Evolutionary conservation across 2,329 filamentous ascomycete genomes (phyloP).

Genomic region (Penicillium digitatum): DNA sequence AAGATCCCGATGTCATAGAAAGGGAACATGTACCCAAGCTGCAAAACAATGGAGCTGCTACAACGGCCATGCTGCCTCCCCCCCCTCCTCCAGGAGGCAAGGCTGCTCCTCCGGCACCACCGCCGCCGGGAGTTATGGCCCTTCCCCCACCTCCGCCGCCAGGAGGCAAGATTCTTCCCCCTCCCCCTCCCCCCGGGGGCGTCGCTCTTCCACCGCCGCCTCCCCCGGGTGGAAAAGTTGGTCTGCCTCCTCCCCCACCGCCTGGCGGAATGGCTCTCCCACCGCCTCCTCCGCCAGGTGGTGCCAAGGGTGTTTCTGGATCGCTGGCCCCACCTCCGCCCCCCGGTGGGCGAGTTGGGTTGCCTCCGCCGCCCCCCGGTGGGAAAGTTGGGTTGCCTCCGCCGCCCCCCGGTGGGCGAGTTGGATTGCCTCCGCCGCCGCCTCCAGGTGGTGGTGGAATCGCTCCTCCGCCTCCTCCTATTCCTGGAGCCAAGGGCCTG

Average conservation of each 20-base stretch:
- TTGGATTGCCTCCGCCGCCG: slow-evolving; percentile 33
- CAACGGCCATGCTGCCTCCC: slow-evolving; percentile 14
- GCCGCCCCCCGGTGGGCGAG: slow-evolving; percentile 39
- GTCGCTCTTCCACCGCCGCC: slow-evolving; percentile 19
- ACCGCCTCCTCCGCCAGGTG: slow-evolving; percentile 45
- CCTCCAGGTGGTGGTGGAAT: slow-evolving; percentile 39
- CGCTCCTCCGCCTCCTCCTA: slow-evolving; percentile 49
- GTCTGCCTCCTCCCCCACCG: slow-evolving; percentile 48
- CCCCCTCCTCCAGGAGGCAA: slow-evolving; percentile 12
- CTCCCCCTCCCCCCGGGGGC: slow-evolving; percentile 4
- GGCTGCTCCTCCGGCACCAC: slow-evolving; percentile 21
- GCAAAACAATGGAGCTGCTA: slow-evolving; percentile 13
- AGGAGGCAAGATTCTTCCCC: slow-evolving; percentile 29
- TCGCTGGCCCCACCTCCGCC: slow-evolving; percentile 46
- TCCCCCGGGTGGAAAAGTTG: slow-evolving; percentile 38
- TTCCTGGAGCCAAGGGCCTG: slow-evolving; percentile 38
- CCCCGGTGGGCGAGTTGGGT: slow-evolving; percentile 29
- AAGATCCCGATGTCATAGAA: slow-evolving; percentile 17
- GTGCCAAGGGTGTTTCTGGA: slow-evolving; percentile 41
- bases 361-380: too few species aligned
- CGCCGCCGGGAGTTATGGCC: slow-evolving; percentile 35
- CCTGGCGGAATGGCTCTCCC: slow-evolving; percentile 39
- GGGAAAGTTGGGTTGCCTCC: too few species aligned
- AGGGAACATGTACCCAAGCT: slow-evolving; percentile 3
- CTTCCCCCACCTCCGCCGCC: slow-evolving; percentile 11